phyloP scores from a whole-genome alignment of 2,329 filamentous ascomycete genomes.

The Trematosphaeria pertusa region DNA sequence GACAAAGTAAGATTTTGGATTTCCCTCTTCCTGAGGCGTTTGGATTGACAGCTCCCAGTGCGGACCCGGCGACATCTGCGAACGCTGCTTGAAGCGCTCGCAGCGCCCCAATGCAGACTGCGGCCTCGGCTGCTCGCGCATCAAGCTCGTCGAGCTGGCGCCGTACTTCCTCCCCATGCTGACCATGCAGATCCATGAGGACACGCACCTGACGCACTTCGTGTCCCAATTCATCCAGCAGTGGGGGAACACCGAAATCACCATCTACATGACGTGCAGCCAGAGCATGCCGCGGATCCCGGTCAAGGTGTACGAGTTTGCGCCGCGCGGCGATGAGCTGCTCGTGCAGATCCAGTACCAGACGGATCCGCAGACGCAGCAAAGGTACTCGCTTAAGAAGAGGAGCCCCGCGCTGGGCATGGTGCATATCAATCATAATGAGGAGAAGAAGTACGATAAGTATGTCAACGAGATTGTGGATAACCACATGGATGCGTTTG shows the following conservation, averaged over 20 bases:
- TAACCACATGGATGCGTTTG: conserved; percentile 51
- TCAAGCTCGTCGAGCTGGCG: conserved; percentile 54
- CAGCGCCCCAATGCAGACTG: conserved; percentile 48
- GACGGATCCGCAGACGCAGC: conserved; percentile 45
- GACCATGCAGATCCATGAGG: conserved; percentile 52
- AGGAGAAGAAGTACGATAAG: conserved; percentile 53
- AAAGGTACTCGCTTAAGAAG: conserved; percentile 41
- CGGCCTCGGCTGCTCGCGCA: conserved; percentile 54
- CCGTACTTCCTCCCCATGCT: conserved; percentile 53
- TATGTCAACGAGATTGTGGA: conserved; percentile 54
- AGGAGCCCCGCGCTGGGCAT: conserved; percentile 56
- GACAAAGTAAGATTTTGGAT: conserved; percentile 47
- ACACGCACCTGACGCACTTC: conserved; percentile 51
- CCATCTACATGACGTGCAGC: conserved; percentile 52
- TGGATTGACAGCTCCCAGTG: conserved; percentile 36
- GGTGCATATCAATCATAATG: conserved; percentile 52
- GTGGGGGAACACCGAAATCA: conserved; percentile 48
- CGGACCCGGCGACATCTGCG: conserved; percentile 47
- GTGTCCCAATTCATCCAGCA: conserved; percentile 47
- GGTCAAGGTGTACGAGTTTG: conserved; percentile 57
- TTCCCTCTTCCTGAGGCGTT: conserved; percentile 7
- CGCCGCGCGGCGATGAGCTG: conserved; percentile 50
- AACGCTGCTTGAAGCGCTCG: conserved; percentile 49
- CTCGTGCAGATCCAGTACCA: conserved; percentile 52
- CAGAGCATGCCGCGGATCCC: conserved; percentile 52